A percentile compares a stretch with the other conserved stretches of the same genome.
Evolutionary conservation across 441 rosid genomes (phyloP).

Genomic region (Populus trichocarpa): DNA sequence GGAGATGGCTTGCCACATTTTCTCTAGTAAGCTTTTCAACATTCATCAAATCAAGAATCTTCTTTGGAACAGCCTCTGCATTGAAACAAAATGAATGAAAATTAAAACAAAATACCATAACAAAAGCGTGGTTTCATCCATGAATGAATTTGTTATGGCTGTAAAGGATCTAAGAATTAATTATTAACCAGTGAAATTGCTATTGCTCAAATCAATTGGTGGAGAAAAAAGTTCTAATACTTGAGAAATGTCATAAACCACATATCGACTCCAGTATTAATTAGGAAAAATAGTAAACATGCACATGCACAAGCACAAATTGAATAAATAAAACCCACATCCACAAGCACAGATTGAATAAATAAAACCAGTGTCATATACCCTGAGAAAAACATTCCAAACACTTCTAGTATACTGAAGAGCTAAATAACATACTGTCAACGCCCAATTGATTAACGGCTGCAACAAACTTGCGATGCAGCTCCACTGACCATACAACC

Average conservation of each 20-base stretch:
- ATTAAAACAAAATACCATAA: not conserved
- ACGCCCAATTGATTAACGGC: slow-evolving; percentile 88
- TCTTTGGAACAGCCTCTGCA: slow-evolving; percentile 97
- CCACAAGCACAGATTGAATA: no score
- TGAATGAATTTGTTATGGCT: not conserved
- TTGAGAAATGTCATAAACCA: not conserved
- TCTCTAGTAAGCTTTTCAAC: slow-evolving; percentile 89
- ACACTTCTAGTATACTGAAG: slow-evolving; percentile 8
- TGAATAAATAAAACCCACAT: not conserved
- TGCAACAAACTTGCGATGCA: slow-evolving; percentile 81
- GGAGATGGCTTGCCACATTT: slow-evolving; percentile 98
- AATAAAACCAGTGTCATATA: not conserved
- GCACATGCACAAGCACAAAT: not conserved
- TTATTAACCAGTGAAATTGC: not conserved
- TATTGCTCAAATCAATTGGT: slow-evolving; percentile 3
- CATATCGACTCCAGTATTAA: not conserved
- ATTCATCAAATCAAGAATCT: slow-evolving; percentile 91
- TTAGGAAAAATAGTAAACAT: not conserved
- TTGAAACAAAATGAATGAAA: not conserved
- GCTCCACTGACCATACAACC: slow-evolving; percentile 90
- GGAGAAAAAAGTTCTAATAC: slow-evolving; percentile 3
- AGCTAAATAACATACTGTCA: slow-evolving; percentile 60
- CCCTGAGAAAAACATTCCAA: not conserved
- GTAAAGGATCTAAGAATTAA: slow-evolving; percentile 3
- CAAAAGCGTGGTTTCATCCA: not conserved